Conservation (phyloP, 805 yeast genomes). For the Candida qinlingensis region DNA sequence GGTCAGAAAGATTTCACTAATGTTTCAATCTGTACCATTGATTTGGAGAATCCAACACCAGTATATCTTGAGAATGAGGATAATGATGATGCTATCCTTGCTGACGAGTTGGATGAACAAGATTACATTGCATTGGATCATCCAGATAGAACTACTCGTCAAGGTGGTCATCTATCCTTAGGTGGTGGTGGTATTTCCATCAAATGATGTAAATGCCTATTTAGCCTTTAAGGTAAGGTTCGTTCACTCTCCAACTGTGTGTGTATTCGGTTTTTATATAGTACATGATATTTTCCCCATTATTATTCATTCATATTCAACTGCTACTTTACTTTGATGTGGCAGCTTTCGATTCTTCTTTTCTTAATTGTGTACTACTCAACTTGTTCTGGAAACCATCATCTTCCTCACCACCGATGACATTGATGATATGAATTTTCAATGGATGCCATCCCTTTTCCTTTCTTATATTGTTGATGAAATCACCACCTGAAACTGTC, state of each 20-base stretch:
- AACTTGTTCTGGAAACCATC: conserved; percentile 65
- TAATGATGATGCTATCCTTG: conserved; percentile 47
- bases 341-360: conserved; percentile 20
- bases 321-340: not conserved
- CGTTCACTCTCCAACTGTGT: not conserved
- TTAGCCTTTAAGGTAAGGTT: not conserved
- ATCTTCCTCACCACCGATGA: conserved; percentile 58
- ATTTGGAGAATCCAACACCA: conserved; percentile 29
- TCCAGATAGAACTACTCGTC: conserved; percentile 71
- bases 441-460: conserved; percentile 51
- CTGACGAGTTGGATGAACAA: conserved; percentile 44
- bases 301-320: not conserved
- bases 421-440: conserved; percentile 47
- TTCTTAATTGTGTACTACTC: conserved; percentile 79
- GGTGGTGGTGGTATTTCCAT: conserved; percentile 39
- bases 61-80: conserved; percentile 28
- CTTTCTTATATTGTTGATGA: conserved; percentile 60
- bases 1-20: conserved; percentile 78
- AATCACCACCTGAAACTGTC: conserved; percentile 66
- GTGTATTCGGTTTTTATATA: not conserved
- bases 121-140: conserved; percentile 78
- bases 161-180: conserved; percentile 37
- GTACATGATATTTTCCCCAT: not conserved
- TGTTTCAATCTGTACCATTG: conserved; percentile 44
- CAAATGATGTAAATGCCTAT: conserved; percentile 24